These are phyloP conservation scores for Domatiomyces catenatus DNA, from an alignment of 2,329 filamentous ascomycete genomes.

Conservation along the genomic window DNA sequence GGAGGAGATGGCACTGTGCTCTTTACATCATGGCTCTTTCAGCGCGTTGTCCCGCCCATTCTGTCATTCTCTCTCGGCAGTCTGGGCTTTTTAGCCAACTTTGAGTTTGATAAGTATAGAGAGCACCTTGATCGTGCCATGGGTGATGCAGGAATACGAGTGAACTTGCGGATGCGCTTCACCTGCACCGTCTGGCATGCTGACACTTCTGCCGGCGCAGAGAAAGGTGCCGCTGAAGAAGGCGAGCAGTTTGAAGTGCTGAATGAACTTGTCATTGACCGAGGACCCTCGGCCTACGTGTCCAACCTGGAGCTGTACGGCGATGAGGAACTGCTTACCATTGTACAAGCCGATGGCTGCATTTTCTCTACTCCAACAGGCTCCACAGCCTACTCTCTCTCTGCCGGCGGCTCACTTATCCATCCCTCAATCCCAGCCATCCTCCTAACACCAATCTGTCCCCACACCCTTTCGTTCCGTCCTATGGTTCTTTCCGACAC, in stretches of 20 bases:
- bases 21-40: conserved; percentile 93
- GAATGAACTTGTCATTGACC: conserved; percentile 96
- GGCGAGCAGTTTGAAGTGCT: conserved; percentile 95
- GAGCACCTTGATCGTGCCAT: conserved; percentile 75
- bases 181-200: conserved; percentile 91
- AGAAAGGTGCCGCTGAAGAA: conserved; percentile 55
- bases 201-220: conserved; percentile 31
- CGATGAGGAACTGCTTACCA: conserved; percentile 84
- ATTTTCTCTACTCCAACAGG: conserved; percentile 95
- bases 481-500: conserved; percentile 96
- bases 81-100: conserved; percentile 88
- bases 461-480: conserved; percentile 89
- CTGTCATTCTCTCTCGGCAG: conserved; percentile 84
- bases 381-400: conserved; percentile 89
- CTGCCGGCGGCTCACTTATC: conserved; percentile 84
- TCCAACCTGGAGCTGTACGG: conserved; percentile 93
- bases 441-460: conserved; percentile 90
- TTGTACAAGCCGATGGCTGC: conserved; percentile 91
- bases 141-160: conserved; percentile 89
- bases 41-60: conserved; percentile 84
- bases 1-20: conserved; percentile 95
- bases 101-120: conserved; percentile 84
- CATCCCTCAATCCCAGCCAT: conserved; percentile 96
- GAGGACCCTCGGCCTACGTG: conserved; percentile 89
- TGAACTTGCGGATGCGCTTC: conserved; percentile 96